phyloP scores from a whole-genome alignment of 176 grass and related monocot genomes.

The Cymbopogon citratus region DNA sequence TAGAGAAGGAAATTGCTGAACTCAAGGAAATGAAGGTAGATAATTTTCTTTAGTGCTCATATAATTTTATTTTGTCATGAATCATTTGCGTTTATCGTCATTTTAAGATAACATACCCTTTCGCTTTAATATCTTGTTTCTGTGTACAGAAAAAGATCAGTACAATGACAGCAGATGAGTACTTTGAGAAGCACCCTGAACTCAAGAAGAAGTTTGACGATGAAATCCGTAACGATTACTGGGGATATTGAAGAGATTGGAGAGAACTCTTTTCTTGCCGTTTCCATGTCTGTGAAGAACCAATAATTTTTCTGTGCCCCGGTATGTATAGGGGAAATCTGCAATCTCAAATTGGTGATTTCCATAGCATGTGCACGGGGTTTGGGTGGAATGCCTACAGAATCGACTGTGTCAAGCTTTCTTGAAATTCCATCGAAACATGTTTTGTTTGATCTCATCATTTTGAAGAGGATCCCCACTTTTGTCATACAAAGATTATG shows the following conservation, averaged over 20 bases:
- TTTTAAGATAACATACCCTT: neutral
- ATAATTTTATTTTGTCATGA: neutral
- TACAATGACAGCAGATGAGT: constrained; percentile 81
- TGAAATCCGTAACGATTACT: constrained; percentile 87
- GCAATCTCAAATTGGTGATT: constrained; percentile 6
- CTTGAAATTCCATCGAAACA: constrained; percentile 13
- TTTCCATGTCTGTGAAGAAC: constrained; percentile 17
- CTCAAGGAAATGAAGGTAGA: constrained; percentile 74
- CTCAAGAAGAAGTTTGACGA: constrained; percentile 73
- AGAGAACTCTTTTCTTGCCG: neutral
- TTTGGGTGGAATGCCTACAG: constrained; percentile 15
- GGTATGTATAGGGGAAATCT: constrained; percentile 24
- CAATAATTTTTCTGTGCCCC: constrained; percentile 33
- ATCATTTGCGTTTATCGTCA: neutral
- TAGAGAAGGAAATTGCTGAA: constrained; percentile 87
- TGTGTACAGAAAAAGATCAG: constrained; percentile 77
- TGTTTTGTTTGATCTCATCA: constrained; percentile 12
- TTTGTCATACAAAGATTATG: neutral
- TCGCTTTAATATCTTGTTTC: constrained; percentile 1
- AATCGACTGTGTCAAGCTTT: neutral
- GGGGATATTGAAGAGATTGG: constrained; percentile 68
- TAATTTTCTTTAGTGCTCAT: neutral
- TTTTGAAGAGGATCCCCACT: neutral
- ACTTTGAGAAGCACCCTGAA: constrained; percentile 73
- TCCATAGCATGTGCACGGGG: constrained; percentile 28